Evolutionary conservation across 1,284 basidiomycete genomes (phyloP), one percentile per base, ranked within the genome.

Genomic region (Boletellus deceptivus): DNA sequence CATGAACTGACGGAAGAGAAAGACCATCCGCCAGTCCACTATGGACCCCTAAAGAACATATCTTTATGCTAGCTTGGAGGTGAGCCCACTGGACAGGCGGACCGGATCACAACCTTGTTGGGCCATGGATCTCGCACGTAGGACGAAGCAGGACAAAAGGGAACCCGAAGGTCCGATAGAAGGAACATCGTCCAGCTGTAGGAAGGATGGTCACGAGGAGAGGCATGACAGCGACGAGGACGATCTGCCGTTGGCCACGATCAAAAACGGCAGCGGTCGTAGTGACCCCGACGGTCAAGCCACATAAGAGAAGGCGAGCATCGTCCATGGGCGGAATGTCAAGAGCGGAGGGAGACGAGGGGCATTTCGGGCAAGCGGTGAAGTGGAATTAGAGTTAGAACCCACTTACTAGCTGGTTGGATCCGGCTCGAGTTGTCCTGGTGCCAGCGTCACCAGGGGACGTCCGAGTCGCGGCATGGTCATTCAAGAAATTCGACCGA

Each of bases 31-130:
- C 4, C 20, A 4, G 20, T 22, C 20, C 20, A 22, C 4, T 4
- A 22, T 22, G 20, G 20, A 22, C 20, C 20, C 20, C 20, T 22
- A 22, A 22, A 22, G 20, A 22, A 22, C 4, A 22, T 22, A 22
- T 22, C 20, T 22, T 22, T 22, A 22, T 22, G 20, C 20, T 22
- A 22, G 49, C 31, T 41, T 43, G 16, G 50, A 35, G 49, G 47
- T 67, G 46, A 70, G 62, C 36, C 35, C 38, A 38, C 24, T 34
- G 17, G 36, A 37, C 2, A 24, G 25, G 8, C 61, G 25, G 31
- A 72, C 73, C 54, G 64, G 64, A 16, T 65, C 61, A 51, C 74
- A 75, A 3, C 72, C 74, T 49, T 72, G 63, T 43, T 70, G 59
- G 3, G 75, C 54, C 59, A 74, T 63, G 18, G 54, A 55, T 40